phyloP scores from a whole-genome alignment of 129 eudicot genomes.

The Cynara cardunculus region DNA sequence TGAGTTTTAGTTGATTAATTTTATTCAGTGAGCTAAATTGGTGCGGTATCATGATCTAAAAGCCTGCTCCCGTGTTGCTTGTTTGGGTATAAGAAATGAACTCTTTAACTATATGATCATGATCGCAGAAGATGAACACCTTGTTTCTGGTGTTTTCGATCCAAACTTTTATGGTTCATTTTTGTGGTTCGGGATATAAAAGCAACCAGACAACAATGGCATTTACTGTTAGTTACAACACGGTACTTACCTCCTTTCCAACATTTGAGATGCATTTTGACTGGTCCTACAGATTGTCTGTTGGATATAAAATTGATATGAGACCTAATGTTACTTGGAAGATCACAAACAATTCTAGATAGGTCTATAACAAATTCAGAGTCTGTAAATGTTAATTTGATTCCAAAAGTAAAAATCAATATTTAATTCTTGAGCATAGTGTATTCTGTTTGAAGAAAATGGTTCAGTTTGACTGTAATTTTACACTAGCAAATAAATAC shows the following conservation, averaged over 20 bases:
- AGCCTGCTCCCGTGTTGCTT: conserved; percentile 13
- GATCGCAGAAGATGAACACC: not conserved
- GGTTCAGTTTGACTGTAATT: not conserved
- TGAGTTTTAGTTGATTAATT: conserved; percentile 6
- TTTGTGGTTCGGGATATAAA: not conserved
- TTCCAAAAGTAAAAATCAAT: not conserved
- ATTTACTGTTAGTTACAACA: not conserved
- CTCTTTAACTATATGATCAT: not conserved
- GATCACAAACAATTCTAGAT: not conserved
- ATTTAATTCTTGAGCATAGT: not conserved
- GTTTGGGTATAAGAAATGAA: conserved; percentile 3
- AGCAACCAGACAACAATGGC: not conserved
- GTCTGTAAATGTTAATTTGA: not conserved
- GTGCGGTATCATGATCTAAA: conserved; percentile 9
- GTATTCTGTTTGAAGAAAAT: not conserved
- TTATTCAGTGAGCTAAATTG: not conserved
- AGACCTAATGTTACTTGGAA: not conserved
- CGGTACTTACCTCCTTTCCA: not conserved
- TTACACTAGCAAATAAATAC: not conserved
- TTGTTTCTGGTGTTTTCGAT: conserved; percentile 10
- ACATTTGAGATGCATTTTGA: not conserved
- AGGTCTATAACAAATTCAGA: not conserved
- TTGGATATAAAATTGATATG: not conserved
- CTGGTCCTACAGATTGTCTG: not conserved
- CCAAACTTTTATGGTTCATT: not conserved